These are phyloP conservation scores for Candida morakotiae DNA, from an alignment of 805 yeast species.

Conservation along the genomic window DNA sequence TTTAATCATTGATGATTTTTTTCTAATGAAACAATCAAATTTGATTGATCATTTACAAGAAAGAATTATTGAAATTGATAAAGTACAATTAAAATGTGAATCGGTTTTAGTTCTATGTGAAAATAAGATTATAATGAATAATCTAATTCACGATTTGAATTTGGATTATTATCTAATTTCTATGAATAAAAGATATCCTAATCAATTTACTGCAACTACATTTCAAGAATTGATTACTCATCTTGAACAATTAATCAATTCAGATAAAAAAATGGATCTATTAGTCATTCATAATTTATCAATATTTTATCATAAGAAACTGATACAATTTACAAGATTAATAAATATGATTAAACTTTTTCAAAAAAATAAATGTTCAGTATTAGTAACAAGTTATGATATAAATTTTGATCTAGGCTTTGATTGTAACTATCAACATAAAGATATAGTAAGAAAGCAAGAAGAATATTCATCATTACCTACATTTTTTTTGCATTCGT, in stretches of 20 bases:
- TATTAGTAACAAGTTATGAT: constrained; percentile 24
- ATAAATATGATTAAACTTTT: background rate
- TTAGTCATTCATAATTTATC: constrained; percentile 21
- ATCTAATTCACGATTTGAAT: too few species aligned
- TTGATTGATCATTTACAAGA: background rate
- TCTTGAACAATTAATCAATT: background rate
- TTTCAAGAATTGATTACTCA: constrained; percentile 1
- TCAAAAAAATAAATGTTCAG: constrained; percentile 21
- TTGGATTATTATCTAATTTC: background rate
- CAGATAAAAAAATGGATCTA: background rate
- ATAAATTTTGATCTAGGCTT: constrained; percentile 27
- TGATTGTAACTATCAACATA: constrained; percentile 4
- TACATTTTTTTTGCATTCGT: constrained; percentile 6
- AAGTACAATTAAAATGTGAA: background rate
- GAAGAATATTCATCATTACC: too few species aligned
- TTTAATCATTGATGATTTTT: background rate
- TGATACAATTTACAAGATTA: constrained; percentile 26
- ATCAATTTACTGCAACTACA: background rate
- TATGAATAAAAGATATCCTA: background rate
- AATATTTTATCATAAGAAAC: too few species aligned
- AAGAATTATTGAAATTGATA: background rate
- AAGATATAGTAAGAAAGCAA: too few species aligned
- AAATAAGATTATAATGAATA: background rate
- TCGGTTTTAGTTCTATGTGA: background rate
- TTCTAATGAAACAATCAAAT: constrained; percentile 2